Evolutionary conservation across 208 protist genomes (phyloP).

Genomic region (Crithidia expoeki): DNA sequence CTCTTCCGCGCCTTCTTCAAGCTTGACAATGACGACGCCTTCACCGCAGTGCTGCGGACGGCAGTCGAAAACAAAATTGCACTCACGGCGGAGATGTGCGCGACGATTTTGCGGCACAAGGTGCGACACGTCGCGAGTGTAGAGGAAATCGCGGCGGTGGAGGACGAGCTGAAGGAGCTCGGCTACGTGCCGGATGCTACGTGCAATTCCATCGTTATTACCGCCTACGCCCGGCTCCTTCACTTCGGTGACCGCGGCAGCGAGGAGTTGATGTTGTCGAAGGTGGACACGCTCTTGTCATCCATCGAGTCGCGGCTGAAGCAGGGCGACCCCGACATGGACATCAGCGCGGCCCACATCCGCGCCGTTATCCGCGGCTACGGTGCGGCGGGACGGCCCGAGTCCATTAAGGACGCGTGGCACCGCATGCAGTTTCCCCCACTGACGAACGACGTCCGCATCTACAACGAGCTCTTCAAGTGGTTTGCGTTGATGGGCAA

Average conservation of each 20-base stretch:
- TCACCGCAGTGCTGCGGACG: conserved; percentile 65
- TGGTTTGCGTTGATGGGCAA: conserved; percentile 89
- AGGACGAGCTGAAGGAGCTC: conserved; percentile 59
- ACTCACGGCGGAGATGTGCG: conserved; percentile 50
- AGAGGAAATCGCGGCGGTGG: conserved; percentile 78
- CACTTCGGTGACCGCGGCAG: conserved; percentile 86
- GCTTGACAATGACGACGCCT: conserved; percentile 58
- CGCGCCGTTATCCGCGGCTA: conserved; percentile 86
- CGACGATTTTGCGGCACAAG: conserved; percentile 70
- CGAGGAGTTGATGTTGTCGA: conserved; percentile 88
- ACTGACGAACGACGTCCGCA: conserved; percentile 75
- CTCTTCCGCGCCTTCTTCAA: conserved; percentile 71
- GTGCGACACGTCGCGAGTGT: conserved; percentile 69
- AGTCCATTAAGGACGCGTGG: conserved; percentile 82
- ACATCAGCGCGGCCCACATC: conserved; percentile 85
- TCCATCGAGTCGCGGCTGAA: conserved; percentile 85
- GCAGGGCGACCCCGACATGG: conserved; percentile 84
- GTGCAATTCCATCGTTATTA: conserved; percentile 88
- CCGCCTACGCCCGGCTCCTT: conserved; percentile 75
- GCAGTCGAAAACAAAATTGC: conserved; percentile 48
- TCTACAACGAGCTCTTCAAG: conserved; percentile 90
- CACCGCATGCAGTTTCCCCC: conserved; percentile 63
- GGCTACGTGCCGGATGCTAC: conserved; percentile 81
- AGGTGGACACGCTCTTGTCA: conserved; percentile 87
- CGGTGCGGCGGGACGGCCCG: conserved; percentile 76